Base-by-base conservation (phyloP, 331 rosid species). In the Quercus tomentella region DNA sequence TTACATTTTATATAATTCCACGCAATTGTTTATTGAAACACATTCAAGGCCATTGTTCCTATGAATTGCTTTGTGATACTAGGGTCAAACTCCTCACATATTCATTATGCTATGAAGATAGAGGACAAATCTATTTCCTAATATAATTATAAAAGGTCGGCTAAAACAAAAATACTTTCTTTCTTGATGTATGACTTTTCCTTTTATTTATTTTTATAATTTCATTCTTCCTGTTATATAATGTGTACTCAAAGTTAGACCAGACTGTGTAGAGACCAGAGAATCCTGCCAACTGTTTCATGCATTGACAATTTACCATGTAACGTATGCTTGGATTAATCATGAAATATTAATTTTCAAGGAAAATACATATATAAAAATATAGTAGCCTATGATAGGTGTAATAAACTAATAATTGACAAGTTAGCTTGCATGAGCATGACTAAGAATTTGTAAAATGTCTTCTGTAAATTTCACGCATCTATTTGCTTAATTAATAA, bases 81-180 rank as follows among this genome's bases (percentile, higher is more conserved):
- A 43, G 41, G 76, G 86, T 84, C 84, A 79, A 76, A 79, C 72
- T 37, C 80, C 33, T 63, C 78, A 37, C 52, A 37, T 56, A 41
- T 41, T 41, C 49, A 41, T 41, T 41, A n/a, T 33, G 30, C 60
- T 41, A 73, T 8, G 10, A 23, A 14, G 5, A 8, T 20, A 23
- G 14, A 69, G 51, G 58, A 41, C 31, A 70, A 51, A 26, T 71
- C 55, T 18, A 61, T 70, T 76, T 65, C 43, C 31, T 69, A 63
- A 88, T 66, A 17, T 3, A 31, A 66, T 31, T 52, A 11, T 17
- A 72, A 21, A 72, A 25, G 9, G 83, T 81, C 76, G 84, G 84
- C 81, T 80, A 77, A 82, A 77, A 33, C n/a, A 28, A 65, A 74
- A 79, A 58, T 80, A 21, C 66, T 60, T 23, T 60, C 66, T 58